Conservation (phyloP, 139 green algal species). For the Chlorella sp. region DNA sequence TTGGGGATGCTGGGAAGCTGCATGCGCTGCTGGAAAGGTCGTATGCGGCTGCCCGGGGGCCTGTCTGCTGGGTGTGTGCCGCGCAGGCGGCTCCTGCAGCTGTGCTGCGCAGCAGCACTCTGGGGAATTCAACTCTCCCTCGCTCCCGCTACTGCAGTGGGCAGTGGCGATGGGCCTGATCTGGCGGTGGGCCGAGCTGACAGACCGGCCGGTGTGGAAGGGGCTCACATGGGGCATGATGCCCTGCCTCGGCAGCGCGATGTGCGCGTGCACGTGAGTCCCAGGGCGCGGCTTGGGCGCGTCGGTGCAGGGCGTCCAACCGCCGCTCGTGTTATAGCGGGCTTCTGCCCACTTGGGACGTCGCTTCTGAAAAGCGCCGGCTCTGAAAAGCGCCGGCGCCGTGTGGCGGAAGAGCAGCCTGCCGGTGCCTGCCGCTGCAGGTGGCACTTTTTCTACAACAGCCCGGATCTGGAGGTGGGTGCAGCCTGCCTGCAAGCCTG, state of each 20-base stretch:
- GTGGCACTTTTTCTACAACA: constrained; percentile 95
- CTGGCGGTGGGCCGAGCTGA: constrained; percentile 83
- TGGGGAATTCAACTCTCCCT: no score
- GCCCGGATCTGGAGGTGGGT: constrained; percentile 48
- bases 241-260: constrained; percentile 75
- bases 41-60: no score
- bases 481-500: neutral
- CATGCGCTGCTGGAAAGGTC: no score
- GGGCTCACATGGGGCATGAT: constrained; percentile 94
- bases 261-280: constrained; percentile 88
- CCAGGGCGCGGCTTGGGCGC: no score
- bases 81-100: no score
- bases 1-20: no score
- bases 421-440: constrained; percentile 45
- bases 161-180: constrained; percentile 83
- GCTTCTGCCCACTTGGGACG: neutral
- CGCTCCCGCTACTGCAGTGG: constrained; percentile 89
- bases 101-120: no score
- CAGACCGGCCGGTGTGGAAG: constrained; percentile 76
- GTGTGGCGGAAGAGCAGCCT: neutral
- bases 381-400: neutral
- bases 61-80: no score
- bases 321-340: constrained; percentile 57
- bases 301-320: no score
- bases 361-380: neutral